A percentile compares a stretch with the other conserved stretches of the same genome.
Evolutionary conservation across 2,329 filamentous ascomycete genomes (phyloP).

Genomic region (Fusarium incarnatum): DNA sequence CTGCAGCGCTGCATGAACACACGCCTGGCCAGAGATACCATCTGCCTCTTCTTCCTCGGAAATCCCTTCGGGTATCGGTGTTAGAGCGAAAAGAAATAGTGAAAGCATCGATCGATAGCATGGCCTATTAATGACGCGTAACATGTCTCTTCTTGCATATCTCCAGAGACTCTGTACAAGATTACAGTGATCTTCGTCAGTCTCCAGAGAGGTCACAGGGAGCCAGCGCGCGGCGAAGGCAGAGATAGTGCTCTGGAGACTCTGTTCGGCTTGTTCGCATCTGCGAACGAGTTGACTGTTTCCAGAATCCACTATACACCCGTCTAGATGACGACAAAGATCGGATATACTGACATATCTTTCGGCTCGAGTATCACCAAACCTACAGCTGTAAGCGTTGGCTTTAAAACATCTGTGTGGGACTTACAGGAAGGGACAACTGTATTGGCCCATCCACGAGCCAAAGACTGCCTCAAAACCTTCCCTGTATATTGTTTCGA

Average conservation of each 20-base stretch:
- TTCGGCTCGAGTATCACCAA: constrained; percentile 43
- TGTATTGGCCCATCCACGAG: constrained; percentile 56
- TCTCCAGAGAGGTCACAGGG: constrained; percentile 34
- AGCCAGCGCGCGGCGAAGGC: constrained; percentile 50
- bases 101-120: constrained; percentile 57
- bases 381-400: constrained; percentile 29
- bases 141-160: constrained; percentile 52
- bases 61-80: constrained; percentile 55
- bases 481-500: constrained; percentile 49
- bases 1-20: constrained; percentile 56
- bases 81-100: constrained; percentile 55
- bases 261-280: constrained; percentile 42
- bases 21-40: constrained; percentile 55
- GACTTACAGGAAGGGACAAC: constrained; percentile 56
- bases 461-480: constrained; percentile 57
- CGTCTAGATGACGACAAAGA: constrained; percentile 50
- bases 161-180: constrained; percentile 50
- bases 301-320: constrained; percentile 49
- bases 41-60: constrained; percentile 56
- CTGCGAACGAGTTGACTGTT: constrained; percentile 9
- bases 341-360: constrained; percentile 50
- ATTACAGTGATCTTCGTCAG: constrained; percentile 20
- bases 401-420: background rate
- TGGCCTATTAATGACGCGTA: constrained; percentile 55
- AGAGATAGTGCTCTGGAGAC: constrained; percentile 45